Evolutionary conservation across 1,139 yeast genomes (phyloP), one percentile per base, ranked within the genome.

Genomic region (Hansenula lynferdii): DNA sequence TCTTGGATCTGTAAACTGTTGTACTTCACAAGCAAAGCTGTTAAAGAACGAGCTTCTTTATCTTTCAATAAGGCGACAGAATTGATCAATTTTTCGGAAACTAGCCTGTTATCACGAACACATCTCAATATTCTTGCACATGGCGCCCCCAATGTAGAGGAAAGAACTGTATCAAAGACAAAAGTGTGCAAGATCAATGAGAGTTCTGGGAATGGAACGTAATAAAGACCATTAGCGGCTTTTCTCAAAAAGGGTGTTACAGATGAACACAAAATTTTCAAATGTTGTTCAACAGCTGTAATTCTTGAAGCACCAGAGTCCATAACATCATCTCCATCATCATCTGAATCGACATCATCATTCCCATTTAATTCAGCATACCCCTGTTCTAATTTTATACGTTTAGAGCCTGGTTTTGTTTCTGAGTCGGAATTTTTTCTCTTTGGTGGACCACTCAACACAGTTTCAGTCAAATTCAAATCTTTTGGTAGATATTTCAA

Each of bases 31-130:
- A 83, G 59, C 32, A 71, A 70, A 39, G 78, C 72, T 28, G 82
- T 60, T 38, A 80, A 75, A 33, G 75, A 77, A 44, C 96, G 71
- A 8, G 89, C 86, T 24, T 82, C 84, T 45, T 77, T 77, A 41
- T 86, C 94, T 48, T 77, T 85, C 60, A 90, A 69, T 39, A 92
- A 63, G 1, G 92, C 94, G 15, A 77, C 64, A 37, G 84, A 80
- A 30, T 90, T 76, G 40, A 90, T 72, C n/a, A 82, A 70, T 54
- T 89, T 87, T 56, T 92, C 97, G 45, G 94, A 95, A 4, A 83
- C 84, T 42, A 87, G 68, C 49, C 80, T 79, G 51, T 79, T 72
- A 7, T 74, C 72, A 46, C 82, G 72, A 33, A 86, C 70, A 49
- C 92, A 80, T 48, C 90, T 72, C 44, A 86, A 65, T 8, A 86